Percentiles rank a stretch among this genome's conserved stretches.
Evolutionary conservation across 768 basidiomycete species (phyloP).

Genomic region (Austroboletus festivus): DNA sequence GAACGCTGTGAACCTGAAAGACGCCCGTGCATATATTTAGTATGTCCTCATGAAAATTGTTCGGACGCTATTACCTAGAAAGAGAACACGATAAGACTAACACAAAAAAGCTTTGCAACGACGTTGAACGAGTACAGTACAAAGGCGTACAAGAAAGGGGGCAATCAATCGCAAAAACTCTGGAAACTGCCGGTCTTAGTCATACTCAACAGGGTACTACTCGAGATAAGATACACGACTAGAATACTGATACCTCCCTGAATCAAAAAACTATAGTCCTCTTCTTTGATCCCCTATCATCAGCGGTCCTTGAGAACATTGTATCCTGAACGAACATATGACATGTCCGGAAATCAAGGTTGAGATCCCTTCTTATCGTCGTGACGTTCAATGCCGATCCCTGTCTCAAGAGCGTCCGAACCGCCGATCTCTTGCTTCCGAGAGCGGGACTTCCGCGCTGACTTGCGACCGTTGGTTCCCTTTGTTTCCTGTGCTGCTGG

Average conservation of each 20-base stretch:
- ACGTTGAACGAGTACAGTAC: background rate
- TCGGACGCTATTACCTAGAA: conserved; percentile 13
- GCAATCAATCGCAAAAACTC: background rate
- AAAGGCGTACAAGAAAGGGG: background rate
- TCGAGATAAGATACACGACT: too few relatives aligned
- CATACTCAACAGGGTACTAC: too few relatives aligned
- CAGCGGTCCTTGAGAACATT: too few relatives aligned
- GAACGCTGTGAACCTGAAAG: conserved; percentile 5
- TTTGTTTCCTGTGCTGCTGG: conserved; percentile 38
- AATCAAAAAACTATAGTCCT: too few relatives aligned
- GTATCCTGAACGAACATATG: too few relatives aligned
- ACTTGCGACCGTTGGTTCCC: conserved; percentile 45
- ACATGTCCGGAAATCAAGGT: too few relatives aligned
- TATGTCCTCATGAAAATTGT: background rate
- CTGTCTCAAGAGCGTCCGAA: conserved; percentile 10
- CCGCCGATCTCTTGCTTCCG: conserved; percentile 30
- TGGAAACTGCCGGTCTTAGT: conserved; percentile 14
- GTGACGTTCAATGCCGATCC: conserved; percentile 2
- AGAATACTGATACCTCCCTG: too few relatives aligned
- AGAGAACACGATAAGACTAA: background rate
- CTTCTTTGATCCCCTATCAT: too few relatives aligned
- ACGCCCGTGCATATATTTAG: conserved; percentile 19
- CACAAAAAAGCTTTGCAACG: background rate
- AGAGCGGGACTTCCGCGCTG: conserved; percentile 24
- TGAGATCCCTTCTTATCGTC: background rate